Conservation (phyloP, 2,329 filamentous ascomycete genomes). For the Microcera coccophila region DNA sequence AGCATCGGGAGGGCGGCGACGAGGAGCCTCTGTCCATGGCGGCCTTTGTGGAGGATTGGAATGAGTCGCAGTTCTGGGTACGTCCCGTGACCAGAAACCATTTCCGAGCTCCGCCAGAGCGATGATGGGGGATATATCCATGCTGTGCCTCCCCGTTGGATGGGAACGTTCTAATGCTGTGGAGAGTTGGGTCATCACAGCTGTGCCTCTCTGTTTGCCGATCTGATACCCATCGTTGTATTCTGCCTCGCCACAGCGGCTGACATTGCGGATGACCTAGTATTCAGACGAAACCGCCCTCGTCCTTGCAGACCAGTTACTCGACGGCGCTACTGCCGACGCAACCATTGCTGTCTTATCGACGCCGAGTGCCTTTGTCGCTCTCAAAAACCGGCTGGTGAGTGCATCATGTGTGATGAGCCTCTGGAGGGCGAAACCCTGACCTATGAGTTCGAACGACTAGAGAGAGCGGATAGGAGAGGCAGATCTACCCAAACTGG, state of each 20-base stretch:
- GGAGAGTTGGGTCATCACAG: too few species aligned
- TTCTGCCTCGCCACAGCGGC: too few species aligned
- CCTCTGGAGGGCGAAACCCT: too few species aligned
- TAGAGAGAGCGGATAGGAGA: constrained; percentile 20
- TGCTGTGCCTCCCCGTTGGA: too few species aligned
- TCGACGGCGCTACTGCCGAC: constrained; percentile 55
- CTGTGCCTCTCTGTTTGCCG: too few species aligned
- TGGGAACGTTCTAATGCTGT: too few species aligned
- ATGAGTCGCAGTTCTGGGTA: constrained; percentile 81
- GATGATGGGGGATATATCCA: background rate
- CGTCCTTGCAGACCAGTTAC: constrained; percentile 59
- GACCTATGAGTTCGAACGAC: constrained; percentile 1
- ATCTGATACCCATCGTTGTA: too few species aligned
- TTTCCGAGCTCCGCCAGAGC: background rate
- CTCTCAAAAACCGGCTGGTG: constrained; percentile 66
- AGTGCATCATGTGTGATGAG: too few species aligned
- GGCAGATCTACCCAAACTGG: constrained; percentile 49
- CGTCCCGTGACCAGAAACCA: constrained; percentile 18
- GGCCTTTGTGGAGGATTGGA: constrained; percentile 76
- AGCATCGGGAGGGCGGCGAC: constrained; percentile 48
- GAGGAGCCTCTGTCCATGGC: constrained; percentile 57
- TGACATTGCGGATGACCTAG: constrained; percentile 34
- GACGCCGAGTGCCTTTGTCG: constrained; percentile 72
- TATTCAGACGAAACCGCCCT: constrained; percentile 70
- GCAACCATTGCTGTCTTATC: constrained; percentile 67